Conservation (phyloP, 805 yeast species). For the Candida boleticola region DNA sequence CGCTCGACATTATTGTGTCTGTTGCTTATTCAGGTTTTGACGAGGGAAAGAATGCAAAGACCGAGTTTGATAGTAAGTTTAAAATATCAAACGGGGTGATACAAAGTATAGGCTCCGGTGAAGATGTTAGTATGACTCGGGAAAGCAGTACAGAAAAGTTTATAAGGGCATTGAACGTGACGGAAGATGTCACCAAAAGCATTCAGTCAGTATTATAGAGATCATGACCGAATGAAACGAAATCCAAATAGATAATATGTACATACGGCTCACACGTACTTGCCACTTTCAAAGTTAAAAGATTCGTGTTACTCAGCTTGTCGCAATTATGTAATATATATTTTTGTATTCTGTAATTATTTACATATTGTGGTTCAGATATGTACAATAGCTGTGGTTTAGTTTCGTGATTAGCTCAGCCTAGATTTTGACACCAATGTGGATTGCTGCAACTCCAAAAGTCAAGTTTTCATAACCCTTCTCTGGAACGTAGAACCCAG, state of each 20-base stretch:
- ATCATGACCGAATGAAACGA: too few relatives aligned
- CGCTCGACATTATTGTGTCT: neutral
- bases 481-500: conserved; percentile 86
- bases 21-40: neutral
- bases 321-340: too few relatives aligned
- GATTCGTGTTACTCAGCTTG: neutral
- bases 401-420: too few relatives aligned
- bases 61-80: conserved; percentile 16
- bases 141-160: conserved; percentile 14
- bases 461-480: conserved; percentile 92
- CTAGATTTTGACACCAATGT: conserved; percentile 86
- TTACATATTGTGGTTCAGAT: conserved; percentile 6
- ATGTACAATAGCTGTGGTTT: conserved; percentile 3
- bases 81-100: conserved; percentile 32
- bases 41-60: neutral
- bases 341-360: conserved; percentile 2
- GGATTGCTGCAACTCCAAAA: conserved; percentile 94
- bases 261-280: too few relatives aligned
- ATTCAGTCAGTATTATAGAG: conserved; percentile 16
- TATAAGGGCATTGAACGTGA: conserved; percentile 23
- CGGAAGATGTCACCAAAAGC: conserved; percentile 30
- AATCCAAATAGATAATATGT: too few relatives aligned
- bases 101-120: conserved; percentile 6
- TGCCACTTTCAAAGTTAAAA: too few relatives aligned
- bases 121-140: conserved; percentile 21